A percentile compares a stretch with the other conserved stretches of the same genome.
These are phyloP conservation scores for Venturia aucupariae DNA, from an alignment of 2,329 filamentous ascomycete species.

Conservation along the genomic window DNA sequence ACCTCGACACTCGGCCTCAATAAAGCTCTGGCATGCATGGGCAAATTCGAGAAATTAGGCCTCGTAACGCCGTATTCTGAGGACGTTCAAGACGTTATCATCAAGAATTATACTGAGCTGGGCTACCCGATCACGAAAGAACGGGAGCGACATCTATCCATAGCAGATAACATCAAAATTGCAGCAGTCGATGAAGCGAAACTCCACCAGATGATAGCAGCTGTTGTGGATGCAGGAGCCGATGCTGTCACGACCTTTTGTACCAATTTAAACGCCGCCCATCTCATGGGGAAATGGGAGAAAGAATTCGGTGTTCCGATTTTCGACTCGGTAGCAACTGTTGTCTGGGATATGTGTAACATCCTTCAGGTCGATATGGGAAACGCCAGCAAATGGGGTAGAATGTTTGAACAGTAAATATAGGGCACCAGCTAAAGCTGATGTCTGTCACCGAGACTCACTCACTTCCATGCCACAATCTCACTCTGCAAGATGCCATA, in stretches of 20 bases:
- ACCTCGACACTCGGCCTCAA: slow-evolving; percentile 36
- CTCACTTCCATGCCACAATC: slow-evolving; percentile 11
- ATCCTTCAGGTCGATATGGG: slow-evolving; percentile 24
- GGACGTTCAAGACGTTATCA: slow-evolving; percentile 32
- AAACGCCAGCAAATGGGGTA: slow-evolving; percentile 28
- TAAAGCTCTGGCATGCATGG: slow-evolving; percentile 22
- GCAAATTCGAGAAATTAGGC: slow-evolving; percentile 24
- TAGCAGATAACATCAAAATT: slow-evolving; percentile 32
- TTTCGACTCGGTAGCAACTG: slow-evolving; percentile 35
- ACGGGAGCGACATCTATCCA: slow-evolving; percentile 26
- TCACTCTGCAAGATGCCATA: slow-evolving; percentile 13
- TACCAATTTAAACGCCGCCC: slow-evolving; percentile 35
- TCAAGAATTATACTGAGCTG: slow-evolving; percentile 26
- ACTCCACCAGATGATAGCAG: slow-evolving; percentile 23
- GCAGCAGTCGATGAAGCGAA: slow-evolving; percentile 26
- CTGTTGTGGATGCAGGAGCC: slow-evolving; percentile 22
- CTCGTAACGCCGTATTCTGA: slow-evolving; percentile 36
- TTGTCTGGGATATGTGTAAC: slow-evolving; percentile 34
- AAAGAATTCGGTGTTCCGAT: slow-evolving; percentile 27
- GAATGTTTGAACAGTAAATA: slow-evolving; percentile 18
- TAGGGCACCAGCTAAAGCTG: slow-evolving; percentile 17
- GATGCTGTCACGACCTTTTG: slow-evolving; percentile 34
- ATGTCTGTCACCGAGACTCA: neutral
- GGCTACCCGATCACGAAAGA: slow-evolving; percentile 25
- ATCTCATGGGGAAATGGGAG: slow-evolving; percentile 33